phyloP scores from a whole-genome alignment of 2,329 filamentous ascomycete genomes.

The Trichophyton schoenleinii region DNA sequence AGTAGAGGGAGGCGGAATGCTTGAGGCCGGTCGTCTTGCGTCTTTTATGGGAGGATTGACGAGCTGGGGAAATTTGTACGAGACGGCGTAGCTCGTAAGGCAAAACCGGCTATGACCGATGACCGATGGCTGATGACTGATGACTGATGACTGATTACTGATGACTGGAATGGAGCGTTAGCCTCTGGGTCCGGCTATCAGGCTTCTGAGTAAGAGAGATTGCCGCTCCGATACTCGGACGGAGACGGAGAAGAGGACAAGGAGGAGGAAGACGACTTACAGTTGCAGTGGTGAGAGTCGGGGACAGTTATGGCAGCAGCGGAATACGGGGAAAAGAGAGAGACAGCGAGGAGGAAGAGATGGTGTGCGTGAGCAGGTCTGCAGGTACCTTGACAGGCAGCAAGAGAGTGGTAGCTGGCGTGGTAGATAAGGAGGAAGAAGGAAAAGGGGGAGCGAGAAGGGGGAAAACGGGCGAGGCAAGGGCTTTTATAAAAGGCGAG shows the following conservation, averaged over 20 bases:
- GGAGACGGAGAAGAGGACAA: neutral
- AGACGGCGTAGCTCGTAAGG: neutral
- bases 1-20: no score
- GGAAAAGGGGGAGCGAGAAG: neutral
- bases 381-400: no score
- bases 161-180: neutral
- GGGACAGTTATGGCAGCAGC: neutral
- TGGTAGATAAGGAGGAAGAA: neutral
- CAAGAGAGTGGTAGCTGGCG: neutral
- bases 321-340: neutral
- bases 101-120: neutral
- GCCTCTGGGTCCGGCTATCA: neutral
- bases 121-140: no score
- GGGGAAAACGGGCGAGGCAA: neutral
- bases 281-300: neutral
- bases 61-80: neutral
- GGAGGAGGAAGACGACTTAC: neutral
- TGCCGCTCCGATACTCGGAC: neutral
- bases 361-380: neutral
- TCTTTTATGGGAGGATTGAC: no score
- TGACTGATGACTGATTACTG: no score
- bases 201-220: neutral
- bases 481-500: neutral
- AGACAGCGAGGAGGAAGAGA: neutral
- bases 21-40: neutral